Conservation (phyloP, 805 yeast species). For the Kazachstania viticola region DNA sequence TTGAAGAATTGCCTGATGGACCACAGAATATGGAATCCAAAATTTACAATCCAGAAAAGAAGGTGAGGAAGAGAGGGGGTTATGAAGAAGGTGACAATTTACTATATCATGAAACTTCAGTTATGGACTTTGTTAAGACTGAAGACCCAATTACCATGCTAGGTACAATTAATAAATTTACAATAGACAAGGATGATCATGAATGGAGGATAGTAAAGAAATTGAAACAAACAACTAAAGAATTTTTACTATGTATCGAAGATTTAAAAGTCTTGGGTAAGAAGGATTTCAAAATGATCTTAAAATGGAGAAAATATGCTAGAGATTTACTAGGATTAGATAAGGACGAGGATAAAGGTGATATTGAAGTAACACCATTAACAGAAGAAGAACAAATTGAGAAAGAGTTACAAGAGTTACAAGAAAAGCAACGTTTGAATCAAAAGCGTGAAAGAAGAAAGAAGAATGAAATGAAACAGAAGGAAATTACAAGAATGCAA, state of each 20-base stretch:
- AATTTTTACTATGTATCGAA: slow-evolving; percentile 70
- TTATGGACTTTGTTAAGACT: slow-evolving; percentile 69
- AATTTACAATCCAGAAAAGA: slow-evolving; percentile 88
- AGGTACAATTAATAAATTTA: slow-evolving; percentile 61
- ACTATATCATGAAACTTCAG: slow-evolving; percentile 56
- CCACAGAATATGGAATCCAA: slow-evolving; percentile 79
- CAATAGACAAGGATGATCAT: slow-evolving; percentile 44
- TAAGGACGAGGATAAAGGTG: slow-evolving; percentile 35
- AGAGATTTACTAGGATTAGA: slow-evolving; percentile 65
- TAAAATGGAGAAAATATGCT: slow-evolving; percentile 83
- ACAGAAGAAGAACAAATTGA: slow-evolving; percentile 87
- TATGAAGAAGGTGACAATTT: slow-evolving; percentile 87
- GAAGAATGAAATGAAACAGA: slow-evolving; percentile 73
- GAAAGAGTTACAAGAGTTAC: slow-evolving; percentile 65
- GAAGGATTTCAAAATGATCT: slow-evolving; percentile 76
- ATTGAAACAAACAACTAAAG: slow-evolving; percentile 67
- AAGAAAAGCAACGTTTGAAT: slow-evolving; percentile 57
- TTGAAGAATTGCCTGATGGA: slow-evolving; percentile 76
- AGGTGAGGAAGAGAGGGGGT: slow-evolving; percentile 86
- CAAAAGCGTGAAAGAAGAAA: slow-evolving; percentile 72
- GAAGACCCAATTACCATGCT: slow-evolving; percentile 77
- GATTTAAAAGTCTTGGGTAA: slow-evolving; percentile 91
- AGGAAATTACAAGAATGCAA: slow-evolving; percentile 83
- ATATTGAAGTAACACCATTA: slow-evolving; percentile 55
- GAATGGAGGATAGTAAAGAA: slow-evolving; percentile 65